Evolutionary conservation across 768 basidiomycete genomes (phyloP), one percentile per base, ranked within the genome.

Genomic region (Vararia minispora): DNA sequence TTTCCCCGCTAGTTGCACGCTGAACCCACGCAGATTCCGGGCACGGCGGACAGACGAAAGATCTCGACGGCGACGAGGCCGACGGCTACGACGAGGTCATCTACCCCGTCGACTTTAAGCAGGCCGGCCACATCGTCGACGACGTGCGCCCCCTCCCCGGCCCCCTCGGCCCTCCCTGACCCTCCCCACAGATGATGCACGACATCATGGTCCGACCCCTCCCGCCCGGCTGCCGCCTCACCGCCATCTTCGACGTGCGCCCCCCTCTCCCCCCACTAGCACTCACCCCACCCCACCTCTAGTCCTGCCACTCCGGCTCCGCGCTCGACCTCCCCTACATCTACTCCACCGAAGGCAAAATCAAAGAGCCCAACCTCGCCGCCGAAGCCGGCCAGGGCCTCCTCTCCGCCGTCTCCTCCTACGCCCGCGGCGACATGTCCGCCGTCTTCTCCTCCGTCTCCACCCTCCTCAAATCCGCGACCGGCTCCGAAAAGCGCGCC

Each of bases 291-390:
- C 27, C 23, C 16, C 17, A 21, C 4, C 13, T 28, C 10, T 41
- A 66, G 62, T 66, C 60, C 1, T 70, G 68, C 49, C 70, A 71
- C 49, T 69, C 66, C 1, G 69, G 68, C 5, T 64, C 68, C 9
- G 66, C 61, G 1, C 55, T 71, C 26, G 64, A 65, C 47, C 50
- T 63, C 11, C 63, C 62, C 2, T 64, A 62, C 44, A 52, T 63
- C 36, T 97, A 97, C 61, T 89, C 89, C 16, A 94, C 90, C 6
- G 89, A 97, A 62, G 91, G 91, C 34, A 90, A 87, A 54, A 62
- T 97, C 55, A 95, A 97, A 58, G 90, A 95, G 55, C 90, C 92
- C 24, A 92, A 95, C 53, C 62, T 90, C 12, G 77, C 79, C 9
- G 71, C 79, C 7, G 90, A 87, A 53, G 91, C 92, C 4, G 91